phyloP scores from a whole-genome alignment of 2,329 filamentous ascomycete genomes.

The Aspergillus melleus region DNA sequence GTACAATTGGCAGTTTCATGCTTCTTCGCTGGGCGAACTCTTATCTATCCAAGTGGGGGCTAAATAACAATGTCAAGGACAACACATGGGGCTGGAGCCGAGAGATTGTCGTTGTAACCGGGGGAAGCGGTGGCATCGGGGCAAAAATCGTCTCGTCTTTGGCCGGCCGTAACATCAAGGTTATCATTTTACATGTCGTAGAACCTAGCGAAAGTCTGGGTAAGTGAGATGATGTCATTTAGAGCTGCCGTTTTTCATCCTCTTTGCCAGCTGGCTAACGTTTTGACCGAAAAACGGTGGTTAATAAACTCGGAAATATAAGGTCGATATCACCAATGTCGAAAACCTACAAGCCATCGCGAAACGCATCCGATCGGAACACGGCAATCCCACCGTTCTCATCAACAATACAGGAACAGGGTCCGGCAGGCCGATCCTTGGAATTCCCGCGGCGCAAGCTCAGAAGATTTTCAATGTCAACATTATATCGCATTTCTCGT shows the following conservation, averaged over 20 bases:
- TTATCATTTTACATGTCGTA: constrained; percentile 29
- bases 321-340: constrained; percentile 37
- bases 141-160: constrained; percentile 21
- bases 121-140: constrained; percentile 22
- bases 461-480: constrained; percentile 54
- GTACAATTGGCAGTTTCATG: neutral
- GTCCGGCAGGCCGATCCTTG: constrained; percentile 47
- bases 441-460: constrained; percentile 46
- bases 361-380: constrained; percentile 37
- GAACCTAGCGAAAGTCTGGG: no score
- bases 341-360: constrained; percentile 34
- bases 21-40: neutral
- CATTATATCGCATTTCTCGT: constrained; percentile 51
- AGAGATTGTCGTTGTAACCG: constrained; percentile 22
- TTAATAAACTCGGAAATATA: constrained; percentile 20
- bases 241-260: no score
- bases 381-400: constrained; percentile 49
- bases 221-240: no score
- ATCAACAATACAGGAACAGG: constrained; percentile 54
- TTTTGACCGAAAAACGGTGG: no score
- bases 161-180: constrained; percentile 2
- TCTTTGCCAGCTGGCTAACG: no score
- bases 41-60: neutral
- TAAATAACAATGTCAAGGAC: constrained; percentile 1
- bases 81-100: constrained; percentile 10